Evolutionary conservation across 768 basidiomycete genomes (phyloP), one percentile per base, ranked within the genome.

Genomic region (Sporobolomyces roseus): DNA sequence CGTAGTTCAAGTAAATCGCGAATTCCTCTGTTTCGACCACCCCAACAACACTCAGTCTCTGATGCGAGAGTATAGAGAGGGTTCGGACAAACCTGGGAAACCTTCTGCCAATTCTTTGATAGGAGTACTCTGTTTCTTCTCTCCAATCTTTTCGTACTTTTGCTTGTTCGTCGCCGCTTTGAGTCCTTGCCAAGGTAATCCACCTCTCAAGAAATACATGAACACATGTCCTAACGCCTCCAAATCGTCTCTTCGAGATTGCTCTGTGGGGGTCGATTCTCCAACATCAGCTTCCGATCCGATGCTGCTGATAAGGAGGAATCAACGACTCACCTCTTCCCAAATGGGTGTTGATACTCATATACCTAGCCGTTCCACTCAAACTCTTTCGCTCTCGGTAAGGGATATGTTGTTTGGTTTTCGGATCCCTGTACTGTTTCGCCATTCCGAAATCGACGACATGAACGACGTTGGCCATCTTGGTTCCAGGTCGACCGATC

Each of bases 161-260:
- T 98, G 96, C 83, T 99, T 99, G 83, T 99, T 98, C 58, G 93
- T 99, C 33, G 96, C 96, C 38, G 96, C 96, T 81, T 98, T 98
- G 65, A 99, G 85, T 65, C 96, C 96, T 78, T 99, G 96, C 96
- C 96, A 99, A 29, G 96, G 96, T 61, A 99, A 78, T 75, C 93
- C 94, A 27, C 96, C 96, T 61, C 96, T 86, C 59, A 98, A 80
- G 81, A 99, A 98, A 82, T 99, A 99, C 90, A 99, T 96, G 82
- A 99, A 99, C 74, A 99, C 96, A 81, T 99, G 96, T 3, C 96
- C 96, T 27, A 99, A 85, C n/a, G 96, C 90, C 81, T 99, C 96
- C 38, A 99, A 82, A 80, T 99, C 96, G 79, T 99, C 96, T 79
- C 96, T 84, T 69, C 96, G 86, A 27, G 92, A 94, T 78, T 83